Conservation (phyloP, 352 stramenopile genomes). For the Stramenopiles sp. region DNA sequence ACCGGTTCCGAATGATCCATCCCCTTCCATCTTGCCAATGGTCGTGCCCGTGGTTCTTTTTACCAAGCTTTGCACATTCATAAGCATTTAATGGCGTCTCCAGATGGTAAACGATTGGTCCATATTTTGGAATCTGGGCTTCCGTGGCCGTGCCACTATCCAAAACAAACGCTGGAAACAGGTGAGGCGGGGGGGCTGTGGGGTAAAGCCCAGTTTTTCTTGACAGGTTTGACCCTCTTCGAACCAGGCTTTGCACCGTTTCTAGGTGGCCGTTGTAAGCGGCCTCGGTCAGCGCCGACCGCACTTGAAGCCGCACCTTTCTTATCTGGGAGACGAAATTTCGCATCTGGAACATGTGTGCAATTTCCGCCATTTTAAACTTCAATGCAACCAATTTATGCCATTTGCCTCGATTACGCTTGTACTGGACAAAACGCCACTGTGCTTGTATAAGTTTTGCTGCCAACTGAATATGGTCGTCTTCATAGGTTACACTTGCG, state of each 20-base stretch:
- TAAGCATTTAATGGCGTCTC: no score
- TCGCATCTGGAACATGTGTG: slow-evolving; percentile 20
- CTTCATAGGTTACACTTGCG: slow-evolving; percentile 25
- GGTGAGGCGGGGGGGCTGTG: no score
- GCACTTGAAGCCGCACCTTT: slow-evolving; percentile 18
- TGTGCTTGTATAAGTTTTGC: slow-evolving; percentile 25
- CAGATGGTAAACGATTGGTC: no score
- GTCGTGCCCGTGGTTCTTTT: no score
- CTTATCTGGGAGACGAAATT: slow-evolving; percentile 19
- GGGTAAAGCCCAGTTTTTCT: no score
- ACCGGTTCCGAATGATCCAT: no score
- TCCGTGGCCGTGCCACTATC: slow-evolving; percentile 22
- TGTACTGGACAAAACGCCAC: slow-evolving; percentile 17
- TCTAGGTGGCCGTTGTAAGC: slow-evolving; percentile 27
- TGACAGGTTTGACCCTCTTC: slow-evolving; percentile 18
- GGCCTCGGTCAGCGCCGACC: slow-evolving; percentile 26
- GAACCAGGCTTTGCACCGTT: slow-evolving; percentile 16
- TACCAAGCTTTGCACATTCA: no score
- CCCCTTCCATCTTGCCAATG: no score
- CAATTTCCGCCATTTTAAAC: slow-evolving; percentile 24
- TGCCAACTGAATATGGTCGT: slow-evolving; percentile 21
- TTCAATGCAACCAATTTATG: slow-evolving; percentile 14
- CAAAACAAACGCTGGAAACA: slow-evolving; percentile 21
- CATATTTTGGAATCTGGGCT: no score
- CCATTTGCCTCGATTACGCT: slow-evolving; percentile 11